Percentiles rank a stretch among this genome's conserved stretches.
phyloP scores from a whole-genome alignment of 2,329 filamentous ascomycete genomes.

The Lachnellula arida region DNA sequence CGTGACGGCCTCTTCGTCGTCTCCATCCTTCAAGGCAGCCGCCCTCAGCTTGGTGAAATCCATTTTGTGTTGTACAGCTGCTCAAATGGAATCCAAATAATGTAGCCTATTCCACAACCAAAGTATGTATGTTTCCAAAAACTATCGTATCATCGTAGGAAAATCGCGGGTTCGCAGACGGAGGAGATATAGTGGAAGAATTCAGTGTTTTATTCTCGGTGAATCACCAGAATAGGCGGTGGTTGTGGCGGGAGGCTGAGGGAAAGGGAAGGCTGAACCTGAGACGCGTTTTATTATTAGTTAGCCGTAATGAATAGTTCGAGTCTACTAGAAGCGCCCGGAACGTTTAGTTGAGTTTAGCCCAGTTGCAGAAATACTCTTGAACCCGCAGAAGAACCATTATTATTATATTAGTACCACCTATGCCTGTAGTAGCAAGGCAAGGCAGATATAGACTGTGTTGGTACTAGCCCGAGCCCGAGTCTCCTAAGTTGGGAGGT shows the following conservation, averaged over 20 bases:
- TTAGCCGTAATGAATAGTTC: background rate
- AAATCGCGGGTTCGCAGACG: background rate
- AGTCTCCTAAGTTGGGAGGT: too few relatives aligned
- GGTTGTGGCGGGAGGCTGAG: conserved; percentile 13
- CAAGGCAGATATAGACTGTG: too few relatives aligned
- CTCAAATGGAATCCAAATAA: background rate
- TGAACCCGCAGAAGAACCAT: background rate
- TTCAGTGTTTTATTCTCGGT: background rate
- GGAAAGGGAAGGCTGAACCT: conserved; percentile 11
- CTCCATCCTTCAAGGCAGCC: conserved; percentile 77
- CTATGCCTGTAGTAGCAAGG: too few relatives aligned
- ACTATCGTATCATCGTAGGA: background rate
- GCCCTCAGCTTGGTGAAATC: conserved; percentile 75
- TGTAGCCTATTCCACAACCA: background rate
- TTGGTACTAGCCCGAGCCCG: too few relatives aligned
- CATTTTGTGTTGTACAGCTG: conserved; percentile 41
- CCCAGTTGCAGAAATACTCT: background rate
- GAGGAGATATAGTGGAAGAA: background rate
- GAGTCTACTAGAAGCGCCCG: background rate
- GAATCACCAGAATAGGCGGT: background rate
- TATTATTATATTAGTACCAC: too few relatives aligned
- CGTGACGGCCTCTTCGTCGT: conserved; percentile 94
- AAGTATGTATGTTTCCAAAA: background rate
- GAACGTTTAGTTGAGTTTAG: background rate
- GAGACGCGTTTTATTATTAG: background rate